A percentile compares a stretch with the other conserved stretches of the same genome.
Evolutionary conservation across 495 filamentous ascomycete genomes (phyloP).

Genomic region (Penicillium mononematosum): DNA sequence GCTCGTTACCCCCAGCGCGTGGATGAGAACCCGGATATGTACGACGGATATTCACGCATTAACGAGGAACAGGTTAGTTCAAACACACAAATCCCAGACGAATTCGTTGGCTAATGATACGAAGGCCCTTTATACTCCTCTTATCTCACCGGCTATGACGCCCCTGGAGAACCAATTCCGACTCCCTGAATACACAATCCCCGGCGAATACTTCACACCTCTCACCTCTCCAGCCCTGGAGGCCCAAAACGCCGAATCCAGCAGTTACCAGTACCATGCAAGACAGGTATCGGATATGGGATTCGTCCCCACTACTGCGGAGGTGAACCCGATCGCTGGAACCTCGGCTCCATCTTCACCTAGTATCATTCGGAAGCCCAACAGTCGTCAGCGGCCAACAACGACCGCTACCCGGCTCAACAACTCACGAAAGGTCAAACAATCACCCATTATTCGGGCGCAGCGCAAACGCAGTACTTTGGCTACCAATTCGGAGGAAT

Average conservation of each 20-base stretch:
- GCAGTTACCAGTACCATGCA: conserved; percentile 35
- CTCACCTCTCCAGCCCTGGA: conserved; percentile 88
- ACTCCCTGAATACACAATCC: conserved; percentile 76
- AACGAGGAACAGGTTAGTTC: conserved; percentile 74
- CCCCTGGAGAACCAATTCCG: conserved; percentile 83
- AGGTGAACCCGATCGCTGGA: conserved; percentile 43
- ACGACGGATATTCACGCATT: conserved; percentile 69
- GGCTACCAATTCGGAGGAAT: conserved; percentile 55
- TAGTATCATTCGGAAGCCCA: conserved; percentile 32
- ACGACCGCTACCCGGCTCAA: conserved; percentile 39
- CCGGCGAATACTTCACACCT: conserved; percentile 90
- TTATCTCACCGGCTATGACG: conserved; percentile 92
- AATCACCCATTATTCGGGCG: conserved; percentile 85
- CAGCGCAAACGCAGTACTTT: conserved; percentile 50
- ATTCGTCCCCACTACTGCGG: conserved; percentile 48
- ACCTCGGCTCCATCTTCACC: conserved; percentile 35
- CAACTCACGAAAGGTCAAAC: conserved; percentile 58
- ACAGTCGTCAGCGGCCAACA: conserved; percentile 39
- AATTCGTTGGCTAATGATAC: background rate
- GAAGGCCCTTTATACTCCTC: conserved; percentile 83
- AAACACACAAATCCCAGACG: background rate
- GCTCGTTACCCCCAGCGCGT: conserved; percentile 60
- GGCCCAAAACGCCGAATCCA: conserved; percentile 62
- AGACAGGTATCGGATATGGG: conserved; percentile 41
- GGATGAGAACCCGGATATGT: conserved; percentile 63